Base-by-base conservation (phyloP, 1,284 basidiomycete species). In the Wolfiporia cocos region DNA sequence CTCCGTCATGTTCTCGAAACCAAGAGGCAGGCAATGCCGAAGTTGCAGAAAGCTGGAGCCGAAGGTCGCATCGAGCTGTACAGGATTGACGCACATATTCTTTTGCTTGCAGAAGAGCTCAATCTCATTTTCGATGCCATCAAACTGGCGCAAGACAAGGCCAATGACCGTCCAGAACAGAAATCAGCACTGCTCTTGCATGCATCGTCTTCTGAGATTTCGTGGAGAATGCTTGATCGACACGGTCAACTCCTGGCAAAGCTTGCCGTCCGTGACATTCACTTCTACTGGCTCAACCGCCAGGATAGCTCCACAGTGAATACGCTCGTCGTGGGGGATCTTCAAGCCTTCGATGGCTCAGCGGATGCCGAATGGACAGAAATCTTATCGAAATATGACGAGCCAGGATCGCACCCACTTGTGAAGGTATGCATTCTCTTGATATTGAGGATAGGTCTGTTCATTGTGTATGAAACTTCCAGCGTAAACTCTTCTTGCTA, bases 181-280 rank as follows among this genome's bases (percentile, higher is more conserved):
- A 86, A 91, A 54, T 89, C 87, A 0, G 89, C 92, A 1, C 70
- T 94, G 29, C 75, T 90, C 31, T 65, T 97, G 19, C 84, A 90
- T 51, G 82, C 91, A 0, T 81, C 81, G 4, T 92, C 92, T 0
- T 79, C 84, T 7, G 88, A 94, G 58, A 83, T 99, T 39, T 92
- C 90, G 0, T 99, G 94, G 93, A 78, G 80, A 51, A 96, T 99
- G 92, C 68, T 96, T 26, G 88, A 91, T 49, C 74, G 83, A 42
- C 65, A 77, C 28, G 74, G 74, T 33, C 77, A 85, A 39, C 73
- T 94, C 23, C 72, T 98, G 1, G 85, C 92, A 22, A 96, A 97
- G 64, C 72, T 97, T 36, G 85, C 88, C 14, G 76, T 96, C 42
- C 78, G 81, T 39, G 76, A 82, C 45, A 86, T 87, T 50, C 73